Evolutionary conservation across 306 rosid genomes (phyloP).

Genomic region (Cucurbita maxima): DNA sequence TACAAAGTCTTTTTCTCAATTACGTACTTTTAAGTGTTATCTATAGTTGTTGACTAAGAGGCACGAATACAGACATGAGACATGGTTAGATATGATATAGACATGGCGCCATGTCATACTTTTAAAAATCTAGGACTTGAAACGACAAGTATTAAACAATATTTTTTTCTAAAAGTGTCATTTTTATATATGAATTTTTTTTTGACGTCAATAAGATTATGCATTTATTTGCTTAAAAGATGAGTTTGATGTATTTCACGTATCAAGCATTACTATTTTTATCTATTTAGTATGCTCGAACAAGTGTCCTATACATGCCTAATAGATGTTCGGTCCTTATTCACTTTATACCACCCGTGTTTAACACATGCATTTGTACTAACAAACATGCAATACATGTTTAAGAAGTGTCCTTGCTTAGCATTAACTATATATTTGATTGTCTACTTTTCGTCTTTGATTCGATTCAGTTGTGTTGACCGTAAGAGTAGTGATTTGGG

Average conservation of each 20-base stretch:
- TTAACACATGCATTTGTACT: background rate
- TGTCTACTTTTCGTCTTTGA: background rate
- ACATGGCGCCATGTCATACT: no score
- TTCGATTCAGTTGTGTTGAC: constrained; percentile 51
- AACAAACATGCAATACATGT: background rate
- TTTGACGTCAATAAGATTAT: no score
- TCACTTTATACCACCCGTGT: background rate
- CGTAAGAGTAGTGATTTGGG: constrained; percentile 94
- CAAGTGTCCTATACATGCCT: background rate
- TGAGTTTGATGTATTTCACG: background rate
- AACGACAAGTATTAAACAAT: no score
- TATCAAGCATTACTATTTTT: background rate
- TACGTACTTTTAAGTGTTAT: no score
- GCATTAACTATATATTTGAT: background rate
- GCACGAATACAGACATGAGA: no score
- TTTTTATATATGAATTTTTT: no score
- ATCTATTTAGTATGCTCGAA: background rate
- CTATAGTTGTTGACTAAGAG: background rate
- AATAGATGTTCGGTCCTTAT: background rate
- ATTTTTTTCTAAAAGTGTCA: no score
- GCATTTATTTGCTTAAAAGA: background rate
- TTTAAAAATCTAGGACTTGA: no score
- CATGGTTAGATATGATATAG: no score
- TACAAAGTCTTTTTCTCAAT: background rate
- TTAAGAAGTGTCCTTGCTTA: background rate